These are phyloP conservation scores for Arthrobotrys sinensis DNA, from an alignment of 2,329 filamentous ascomycete species.

Conservation along the genomic window DNA sequence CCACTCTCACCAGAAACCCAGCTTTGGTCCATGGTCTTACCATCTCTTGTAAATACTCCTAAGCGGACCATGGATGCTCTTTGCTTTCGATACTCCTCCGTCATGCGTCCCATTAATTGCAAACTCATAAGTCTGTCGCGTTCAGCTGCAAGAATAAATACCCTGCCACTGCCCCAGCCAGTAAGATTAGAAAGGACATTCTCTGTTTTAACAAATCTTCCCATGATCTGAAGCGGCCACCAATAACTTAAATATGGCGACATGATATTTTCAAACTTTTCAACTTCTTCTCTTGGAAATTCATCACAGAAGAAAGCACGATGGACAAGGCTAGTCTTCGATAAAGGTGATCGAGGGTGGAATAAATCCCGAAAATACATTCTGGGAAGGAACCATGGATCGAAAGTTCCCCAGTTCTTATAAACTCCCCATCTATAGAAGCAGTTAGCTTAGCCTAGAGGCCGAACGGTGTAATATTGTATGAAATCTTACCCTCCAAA, in stretches of 20 bases:
- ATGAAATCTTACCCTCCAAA: conserved; percentile 69
- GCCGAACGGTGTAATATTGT: neutral
- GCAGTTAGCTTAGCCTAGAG: conserved; percentile 36
- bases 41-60: conserved; percentile 5
- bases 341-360: conserved; percentile 72
- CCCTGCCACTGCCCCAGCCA: conserved; percentile 42
- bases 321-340: conserved; percentile 70
- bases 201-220: conserved; percentile 68
- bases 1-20: conserved; percentile 12
- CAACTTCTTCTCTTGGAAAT: conserved; percentile 68
- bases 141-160: conserved; percentile 47
- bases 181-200: conserved; percentile 65
- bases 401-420: conserved; percentile 69
- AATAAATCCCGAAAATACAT: conserved; percentile 69
- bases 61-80: conserved; percentile 23
- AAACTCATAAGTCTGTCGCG: conserved; percentile 43
- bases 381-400: conserved; percentile 71
- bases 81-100: conserved; percentile 25
- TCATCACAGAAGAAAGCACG: conserved; percentile 71
- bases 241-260: conserved; percentile 72
- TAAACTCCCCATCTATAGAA: conserved; percentile 66
- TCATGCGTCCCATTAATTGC: conserved; percentile 43
- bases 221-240: conserved; percentile 72
- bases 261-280: conserved; percentile 69
- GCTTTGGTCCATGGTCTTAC: neutral